phyloP scores from a whole-genome alignment of 2,329 filamentous ascomycete species.

The Aschersonia sp. region DNA sequence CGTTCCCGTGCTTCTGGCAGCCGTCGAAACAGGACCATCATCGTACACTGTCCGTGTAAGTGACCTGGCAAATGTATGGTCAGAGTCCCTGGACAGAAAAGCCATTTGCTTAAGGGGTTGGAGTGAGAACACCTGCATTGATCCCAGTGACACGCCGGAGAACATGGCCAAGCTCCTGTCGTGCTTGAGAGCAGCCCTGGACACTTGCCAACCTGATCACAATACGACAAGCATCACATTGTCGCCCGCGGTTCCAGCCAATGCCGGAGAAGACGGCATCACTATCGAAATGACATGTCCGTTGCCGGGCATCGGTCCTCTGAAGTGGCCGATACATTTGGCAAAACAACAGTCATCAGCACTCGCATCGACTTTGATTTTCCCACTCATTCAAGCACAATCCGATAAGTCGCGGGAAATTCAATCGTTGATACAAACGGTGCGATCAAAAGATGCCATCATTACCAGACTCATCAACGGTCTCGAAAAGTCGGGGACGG shows the following conservation, averaged over 20 bases:
- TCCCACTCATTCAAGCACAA: constrained; percentile 35
- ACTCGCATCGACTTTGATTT: constrained; percentile 32
- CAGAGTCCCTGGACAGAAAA: constrained; percentile 46
- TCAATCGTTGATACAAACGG: constrained; percentile 24
- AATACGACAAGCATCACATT: constrained; percentile 30
- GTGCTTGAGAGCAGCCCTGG: constrained; percentile 41
- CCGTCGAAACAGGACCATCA: constrained; percentile 34
- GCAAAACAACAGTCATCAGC: constrained; percentile 25
- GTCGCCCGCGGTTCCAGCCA: constrained; percentile 15
- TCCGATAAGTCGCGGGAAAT: constrained; percentile 24
- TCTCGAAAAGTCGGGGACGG: constrained; percentile 33
- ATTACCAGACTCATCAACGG: constrained; percentile 38
- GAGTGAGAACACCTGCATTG: constrained; percentile 53
- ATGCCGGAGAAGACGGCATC: constrained; percentile 25
- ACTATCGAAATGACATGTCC: constrained; percentile 40
- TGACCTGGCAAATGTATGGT: constrained; percentile 62
- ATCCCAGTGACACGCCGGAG: constrained; percentile 52
- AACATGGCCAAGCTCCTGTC: constrained; percentile 55
- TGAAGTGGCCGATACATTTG: constrained; percentile 53
- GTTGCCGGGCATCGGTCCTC: constrained; percentile 48
- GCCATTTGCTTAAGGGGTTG: constrained; percentile 48
- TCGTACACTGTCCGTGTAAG: constrained; percentile 55
- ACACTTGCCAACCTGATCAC: constrained; percentile 28
- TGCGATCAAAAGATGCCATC: constrained; percentile 36
- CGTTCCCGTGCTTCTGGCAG: constrained; percentile 49